Evolutionary conservation across 179 eudicot genomes (phyloP).

Genomic region (Beta corolliflora): DNA sequence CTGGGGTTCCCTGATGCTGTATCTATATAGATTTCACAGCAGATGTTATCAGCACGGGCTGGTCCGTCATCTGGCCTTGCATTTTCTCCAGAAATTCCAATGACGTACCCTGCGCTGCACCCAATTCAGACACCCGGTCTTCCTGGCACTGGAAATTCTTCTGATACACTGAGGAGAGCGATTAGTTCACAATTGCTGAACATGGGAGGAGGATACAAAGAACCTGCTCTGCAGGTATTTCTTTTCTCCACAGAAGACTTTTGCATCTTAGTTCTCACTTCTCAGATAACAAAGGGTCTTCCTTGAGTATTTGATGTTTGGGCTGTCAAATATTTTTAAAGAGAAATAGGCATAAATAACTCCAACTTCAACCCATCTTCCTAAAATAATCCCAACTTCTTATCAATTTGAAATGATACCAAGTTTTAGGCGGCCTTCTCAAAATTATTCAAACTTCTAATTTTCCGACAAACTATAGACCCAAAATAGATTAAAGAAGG

Average conservation of each 20-base stretch:
- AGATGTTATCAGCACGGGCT: conserved; percentile 59
- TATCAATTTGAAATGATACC: too few species aligned
- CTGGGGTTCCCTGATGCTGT: neutral
- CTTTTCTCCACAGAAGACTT: neutral
- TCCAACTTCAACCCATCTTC: too few species aligned
- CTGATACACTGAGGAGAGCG: conserved; percentile 64
- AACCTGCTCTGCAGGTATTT: conserved; percentile 53
- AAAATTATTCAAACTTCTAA: too few species aligned
- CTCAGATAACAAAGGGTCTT: neutral
- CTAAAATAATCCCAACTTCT: too few species aligned
- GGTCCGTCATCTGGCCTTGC: conserved; percentile 64
- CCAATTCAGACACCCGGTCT: conserved; percentile 55
- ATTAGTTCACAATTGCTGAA: conserved; percentile 53
- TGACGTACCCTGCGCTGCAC: conserved; percentile 55
- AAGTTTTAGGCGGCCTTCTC: too few species aligned
- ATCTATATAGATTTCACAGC: conserved; percentile 24
- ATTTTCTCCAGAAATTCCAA: conserved; percentile 57
- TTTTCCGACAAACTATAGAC: too few species aligned
- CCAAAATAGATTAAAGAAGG: too few species aligned
- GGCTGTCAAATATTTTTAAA: neutral
- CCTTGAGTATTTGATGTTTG: neutral
- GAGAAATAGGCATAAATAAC: too few species aligned
- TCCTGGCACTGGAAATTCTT: conserved; percentile 46
- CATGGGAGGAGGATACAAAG: conserved; percentile 58
- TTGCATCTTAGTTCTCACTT: neutral